These are phyloP conservation scores for Penicillium glabrum DNA, from an alignment of 2,329 filamentous ascomycete genomes.

Conservation along the genomic window DNA sequence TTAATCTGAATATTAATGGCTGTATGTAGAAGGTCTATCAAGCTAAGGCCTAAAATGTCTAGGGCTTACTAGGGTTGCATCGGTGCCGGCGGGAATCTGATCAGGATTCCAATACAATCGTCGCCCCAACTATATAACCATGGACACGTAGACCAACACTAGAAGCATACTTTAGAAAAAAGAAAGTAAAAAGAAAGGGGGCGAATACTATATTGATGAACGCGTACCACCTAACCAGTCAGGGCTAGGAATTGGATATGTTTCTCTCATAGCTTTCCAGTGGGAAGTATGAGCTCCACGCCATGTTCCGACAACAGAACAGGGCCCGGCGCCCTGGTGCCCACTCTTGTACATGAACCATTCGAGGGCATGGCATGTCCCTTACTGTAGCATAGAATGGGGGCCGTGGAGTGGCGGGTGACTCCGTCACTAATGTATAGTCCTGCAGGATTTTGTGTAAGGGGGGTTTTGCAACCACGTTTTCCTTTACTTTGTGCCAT, in stretches of 20 bases:
- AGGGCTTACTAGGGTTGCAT: constrained; percentile 4
- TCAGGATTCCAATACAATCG: neutral
- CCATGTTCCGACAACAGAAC: neutral
- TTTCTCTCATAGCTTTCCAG: neutral
- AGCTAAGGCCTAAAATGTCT: neutral
- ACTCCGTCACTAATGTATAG: neutral
- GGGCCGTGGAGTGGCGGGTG: neutral
- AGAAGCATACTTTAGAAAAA: neutral
- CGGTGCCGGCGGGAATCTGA: constrained; percentile 2
- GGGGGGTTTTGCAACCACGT: constrained; percentile 1
- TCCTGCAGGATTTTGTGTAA: neutral
- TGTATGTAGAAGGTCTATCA: neutral
- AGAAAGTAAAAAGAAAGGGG: neutral
- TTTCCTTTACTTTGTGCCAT: neutral
- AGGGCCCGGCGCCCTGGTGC: neutral
- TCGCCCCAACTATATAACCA: neutral
- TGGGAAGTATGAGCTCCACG: neutral
- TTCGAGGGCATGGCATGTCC: neutral
- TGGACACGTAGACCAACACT: neutral
- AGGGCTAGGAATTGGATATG: constrained; percentile 1
- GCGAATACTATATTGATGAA: neutral
- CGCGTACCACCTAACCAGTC: neutral
- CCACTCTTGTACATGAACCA: neutral
- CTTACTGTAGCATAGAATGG: neutral
- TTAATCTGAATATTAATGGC: neutral